Evolutionary conservation across 345 rosid genomes (phyloP), one percentile per base, ranked within the genome.

Genomic region (Euclidium syriacum): DNA sequence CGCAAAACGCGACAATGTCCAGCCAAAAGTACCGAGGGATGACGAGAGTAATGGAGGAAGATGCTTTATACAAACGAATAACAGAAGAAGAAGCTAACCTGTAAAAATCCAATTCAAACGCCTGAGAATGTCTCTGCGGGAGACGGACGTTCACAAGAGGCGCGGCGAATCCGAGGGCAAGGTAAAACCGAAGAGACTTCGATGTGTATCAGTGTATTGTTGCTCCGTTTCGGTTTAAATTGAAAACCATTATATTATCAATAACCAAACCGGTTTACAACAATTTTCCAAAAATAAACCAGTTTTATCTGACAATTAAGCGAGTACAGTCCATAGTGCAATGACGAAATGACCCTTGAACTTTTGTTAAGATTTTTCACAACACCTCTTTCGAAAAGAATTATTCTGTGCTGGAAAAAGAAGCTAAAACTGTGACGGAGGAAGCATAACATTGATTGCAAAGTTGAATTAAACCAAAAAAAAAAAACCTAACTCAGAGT

Each of bases 371-470:
- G 41, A 14, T 30, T n/a, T n/a, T n/a, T 64, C 16, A 19, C 26
- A 39, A 23, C 15, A 5, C 12, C 30, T 10, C 50, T 51, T 51
- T n/a, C 7, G 22, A 51, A 62, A 17, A 3, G 7, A 0, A 39
- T 27, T n/a, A 4, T 50, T 10, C 30, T 63, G 7, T 32, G 7
- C 24, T 29, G 5, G 24, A 15, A 29, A 20, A 14, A 16, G 1
- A 19, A 40, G 26, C 39, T 36, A 30, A 11, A 35, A 49, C 27
- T 67, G 26, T 16, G 44, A 42, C 39, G 42, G 33, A 40, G 44
- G 58, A 67, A 16, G 59, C 52, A 58, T 40, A 41, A 51, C 46
- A 68, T 30, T 59, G 32, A 38, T 59, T 50, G 29, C 32, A 51
- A 67, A 30, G 35, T 67, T 49, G 32, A 49, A 29, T 19, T 34